Conservation (phyloP, 2,329 filamentous ascomycete genomes). For the Polytolypa hystricis region DNA sequence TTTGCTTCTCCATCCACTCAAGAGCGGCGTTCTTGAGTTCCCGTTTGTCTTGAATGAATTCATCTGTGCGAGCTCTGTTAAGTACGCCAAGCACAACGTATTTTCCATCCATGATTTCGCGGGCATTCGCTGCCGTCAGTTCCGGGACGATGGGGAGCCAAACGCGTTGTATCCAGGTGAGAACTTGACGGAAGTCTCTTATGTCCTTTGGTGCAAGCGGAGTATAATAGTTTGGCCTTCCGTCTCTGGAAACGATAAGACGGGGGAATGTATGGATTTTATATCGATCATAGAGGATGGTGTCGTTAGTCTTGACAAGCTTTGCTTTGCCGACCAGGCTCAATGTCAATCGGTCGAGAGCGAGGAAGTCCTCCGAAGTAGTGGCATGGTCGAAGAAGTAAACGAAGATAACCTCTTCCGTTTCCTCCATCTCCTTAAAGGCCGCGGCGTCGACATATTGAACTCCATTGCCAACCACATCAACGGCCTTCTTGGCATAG, state of each 20-base stretch:
- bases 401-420: conserved; percentile 88
- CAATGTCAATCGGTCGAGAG: conserved; percentile 74
- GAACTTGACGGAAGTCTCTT: conserved; percentile 69
- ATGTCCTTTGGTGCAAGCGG: conserved; percentile 82
- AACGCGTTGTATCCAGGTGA: conserved; percentile 89
- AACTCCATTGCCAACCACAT: conserved; percentile 63
- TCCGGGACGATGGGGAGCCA: conserved; percentile 96
- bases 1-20: conserved; percentile 97
- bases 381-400: conserved; percentile 98
- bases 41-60: conserved; percentile 65
- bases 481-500: conserved; percentile 77
- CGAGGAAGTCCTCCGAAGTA: conserved; percentile 80
- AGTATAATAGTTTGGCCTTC: conserved; percentile 80
- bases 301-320: conserved; percentile 81
- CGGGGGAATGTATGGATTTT: conserved; percentile 98
- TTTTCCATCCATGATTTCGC: conserved; percentile 90
- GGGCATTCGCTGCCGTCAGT: conserved; percentile 78
- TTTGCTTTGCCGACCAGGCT: conserved; percentile 85
- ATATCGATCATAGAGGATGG: conserved; percentile 64
- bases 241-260: conserved; percentile 77
- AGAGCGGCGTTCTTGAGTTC: conserved; percentile 93
- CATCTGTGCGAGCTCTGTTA: conserved; percentile 65
- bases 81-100: conserved; percentile 89
- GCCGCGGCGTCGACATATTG: conserved; percentile 65
- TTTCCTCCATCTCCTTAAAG: conserved; percentile 77